Conservation (phyloP, 106 monocot species). For the Dendrobium nobile region DNA sequence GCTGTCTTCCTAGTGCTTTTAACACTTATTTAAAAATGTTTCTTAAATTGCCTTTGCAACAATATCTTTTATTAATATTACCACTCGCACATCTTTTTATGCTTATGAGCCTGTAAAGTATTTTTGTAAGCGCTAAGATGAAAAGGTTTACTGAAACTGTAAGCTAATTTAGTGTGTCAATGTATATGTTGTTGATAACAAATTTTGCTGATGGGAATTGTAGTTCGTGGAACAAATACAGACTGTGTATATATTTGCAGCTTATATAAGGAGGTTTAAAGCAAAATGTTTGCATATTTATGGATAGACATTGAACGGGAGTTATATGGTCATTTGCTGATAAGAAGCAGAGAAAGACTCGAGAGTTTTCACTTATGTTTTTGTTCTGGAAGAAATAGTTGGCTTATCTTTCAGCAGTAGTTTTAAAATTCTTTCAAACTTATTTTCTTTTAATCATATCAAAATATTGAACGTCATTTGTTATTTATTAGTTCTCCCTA, state of each 20-base stretch:
- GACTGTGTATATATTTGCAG: background rate
- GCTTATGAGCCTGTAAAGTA: background rate
- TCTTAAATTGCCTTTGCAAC: background rate
- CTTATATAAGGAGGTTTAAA: background rate
- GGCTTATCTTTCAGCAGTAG: background rate
- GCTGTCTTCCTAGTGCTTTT: background rate
- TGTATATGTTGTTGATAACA: background rate
- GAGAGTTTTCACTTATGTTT: background rate
- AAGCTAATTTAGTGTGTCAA: background rate
- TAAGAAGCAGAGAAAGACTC: background rate
- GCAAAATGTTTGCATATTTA: background rate
- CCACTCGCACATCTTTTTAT: background rate
- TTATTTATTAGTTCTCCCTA: background rate
- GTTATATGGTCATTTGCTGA: background rate
- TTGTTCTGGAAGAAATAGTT: background rate
- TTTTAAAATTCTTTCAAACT: background rate
- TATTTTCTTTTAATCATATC: background rate
- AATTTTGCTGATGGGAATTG: background rate
- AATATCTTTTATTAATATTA: background rate
- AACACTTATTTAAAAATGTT: background rate
- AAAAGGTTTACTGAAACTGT: background rate
- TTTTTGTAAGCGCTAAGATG: background rate
- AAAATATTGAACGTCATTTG: background rate
- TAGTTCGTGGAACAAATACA: background rate
- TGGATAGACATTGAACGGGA: background rate